Percentiles rank a stretch among this genome's conserved stretches.
phyloP scores from a whole-genome alignment of 2,329 filamentous ascomycete genomes.

The Metarhizium sp. region DNA sequence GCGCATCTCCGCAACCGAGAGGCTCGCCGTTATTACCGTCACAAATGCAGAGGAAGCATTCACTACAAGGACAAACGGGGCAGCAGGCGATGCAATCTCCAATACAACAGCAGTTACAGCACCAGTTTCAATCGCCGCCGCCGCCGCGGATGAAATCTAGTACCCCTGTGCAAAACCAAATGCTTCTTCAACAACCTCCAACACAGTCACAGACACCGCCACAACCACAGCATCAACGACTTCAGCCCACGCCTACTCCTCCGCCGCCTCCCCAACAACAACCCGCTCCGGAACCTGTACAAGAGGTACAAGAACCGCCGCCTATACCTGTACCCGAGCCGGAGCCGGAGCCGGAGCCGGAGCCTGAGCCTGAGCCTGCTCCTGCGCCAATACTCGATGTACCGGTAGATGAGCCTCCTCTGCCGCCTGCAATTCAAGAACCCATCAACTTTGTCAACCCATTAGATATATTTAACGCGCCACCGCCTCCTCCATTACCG shows the following conservation, averaged over 20 bases:
- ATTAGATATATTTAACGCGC: slow-evolving; percentile 26
- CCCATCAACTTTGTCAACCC: slow-evolving; percentile 26
- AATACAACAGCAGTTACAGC: slow-evolving; percentile 17
- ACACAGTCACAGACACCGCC: slow-evolving; percentile 14
- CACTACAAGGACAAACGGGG: slow-evolving; percentile 6
- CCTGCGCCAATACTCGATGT: neutral
- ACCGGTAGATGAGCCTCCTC: neutral
- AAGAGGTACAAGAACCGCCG: slow-evolving; percentile 1
- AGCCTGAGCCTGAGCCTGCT: neutral
- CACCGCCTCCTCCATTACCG: slow-evolving; percentile 16
- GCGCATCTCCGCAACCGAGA: slow-evolving; percentile 8
- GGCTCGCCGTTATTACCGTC: slow-evolving; percentile 5
- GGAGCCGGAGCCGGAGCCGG: neutral
- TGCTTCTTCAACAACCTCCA: slow-evolving; percentile 15
- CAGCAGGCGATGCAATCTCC: slow-evolving; percentile 8
- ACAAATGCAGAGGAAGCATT: slow-evolving; percentile 9
- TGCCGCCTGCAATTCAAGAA: slow-evolving; percentile 6
- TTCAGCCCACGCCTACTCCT: slow-evolving; percentile 10
- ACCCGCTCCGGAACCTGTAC: slow-evolving; percentile 1
- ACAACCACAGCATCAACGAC: slow-evolving; percentile 6
- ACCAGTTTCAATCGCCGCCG: slow-evolving; percentile 13
- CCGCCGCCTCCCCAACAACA: neutral
- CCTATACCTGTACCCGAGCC: neutral
- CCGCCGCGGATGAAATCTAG: slow-evolving; percentile 1
- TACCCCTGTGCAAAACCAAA: slow-evolving; percentile 9